phyloP scores from a whole-genome alignment of 2,329 filamentous ascomycete genomes.

The Sarocladium kiliense region DNA sequence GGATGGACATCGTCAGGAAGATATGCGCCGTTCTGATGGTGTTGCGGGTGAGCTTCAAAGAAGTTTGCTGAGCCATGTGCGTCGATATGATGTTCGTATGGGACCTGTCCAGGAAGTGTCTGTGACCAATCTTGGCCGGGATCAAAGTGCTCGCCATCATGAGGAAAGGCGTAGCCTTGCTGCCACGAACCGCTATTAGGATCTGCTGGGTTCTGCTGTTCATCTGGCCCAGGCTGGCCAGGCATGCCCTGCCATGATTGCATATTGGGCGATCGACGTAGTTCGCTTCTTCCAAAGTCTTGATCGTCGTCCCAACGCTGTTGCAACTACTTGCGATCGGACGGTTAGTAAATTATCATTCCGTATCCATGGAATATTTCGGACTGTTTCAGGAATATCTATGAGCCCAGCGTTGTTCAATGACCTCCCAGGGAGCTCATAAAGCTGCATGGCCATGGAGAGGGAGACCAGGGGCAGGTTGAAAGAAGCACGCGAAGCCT shows the following conservation, averaged over 20 bases:
- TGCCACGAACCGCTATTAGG: slow-evolving; percentile 24
- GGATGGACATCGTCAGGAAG: slow-evolving; percentile 22
- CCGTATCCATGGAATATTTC: background rate
- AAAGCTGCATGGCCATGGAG: background rate
- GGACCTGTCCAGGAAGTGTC: slow-evolving; percentile 27
- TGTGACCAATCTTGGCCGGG: slow-evolving; percentile 33
- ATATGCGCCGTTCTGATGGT: slow-evolving; percentile 27
- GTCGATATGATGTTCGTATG: slow-evolving; percentile 11
- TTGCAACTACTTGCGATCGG: background rate
- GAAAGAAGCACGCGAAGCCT: background rate
- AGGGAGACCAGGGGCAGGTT: background rate
- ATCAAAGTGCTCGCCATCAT: slow-evolving; percentile 32
- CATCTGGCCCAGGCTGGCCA: slow-evolving; percentile 31
- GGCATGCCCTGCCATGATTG: slow-evolving; percentile 32
- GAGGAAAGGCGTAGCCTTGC: slow-evolving; percentile 25
- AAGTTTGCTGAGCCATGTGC: slow-evolving; percentile 19
- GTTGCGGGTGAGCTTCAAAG: slow-evolving; percentile 26
- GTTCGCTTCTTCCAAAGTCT: no score
- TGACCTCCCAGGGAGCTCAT: background rate
- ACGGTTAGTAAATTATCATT: background rate
- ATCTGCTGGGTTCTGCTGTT: slow-evolving; percentile 14
- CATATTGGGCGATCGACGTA: slow-evolving; percentile 20
- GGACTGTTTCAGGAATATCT: background rate
- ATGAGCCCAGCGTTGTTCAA: background rate
- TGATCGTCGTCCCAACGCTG: background rate